Conservation (phyloP, 1,284 basidiomycete genomes). For the Ganoderma leucocontextum region DNA sequence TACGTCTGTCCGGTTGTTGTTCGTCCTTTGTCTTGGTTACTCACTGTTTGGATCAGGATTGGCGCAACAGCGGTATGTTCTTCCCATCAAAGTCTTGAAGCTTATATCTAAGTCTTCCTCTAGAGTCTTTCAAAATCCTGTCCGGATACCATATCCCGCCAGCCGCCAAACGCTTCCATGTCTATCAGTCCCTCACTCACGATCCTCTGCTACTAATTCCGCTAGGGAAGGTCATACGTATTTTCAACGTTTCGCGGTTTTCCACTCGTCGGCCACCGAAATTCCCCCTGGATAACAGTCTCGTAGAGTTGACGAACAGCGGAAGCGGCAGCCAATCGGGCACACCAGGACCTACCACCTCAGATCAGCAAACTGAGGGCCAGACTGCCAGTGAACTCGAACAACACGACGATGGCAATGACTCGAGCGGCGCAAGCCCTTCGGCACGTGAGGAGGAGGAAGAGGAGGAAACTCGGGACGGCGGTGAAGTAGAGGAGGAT, state of each 20-base stretch:
- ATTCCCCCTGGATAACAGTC: constrained; percentile 33
- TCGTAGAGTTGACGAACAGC: constrained; percentile 30
- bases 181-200: constrained; percentile 53
- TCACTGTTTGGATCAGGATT: constrained; percentile 59
- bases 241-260: constrained; percentile 60
- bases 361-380: background rate
- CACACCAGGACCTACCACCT: background rate
- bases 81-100: background rate
- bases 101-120: background rate
- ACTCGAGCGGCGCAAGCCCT: background rate
- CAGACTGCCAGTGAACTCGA: background rate
- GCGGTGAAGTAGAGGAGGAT: constrained; percentile 5
- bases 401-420: too few species aligned
- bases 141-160: constrained; percentile 56
- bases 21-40: constrained; percentile 9
- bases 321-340: constrained; percentile 4
- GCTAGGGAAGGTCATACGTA: constrained; percentile 48
- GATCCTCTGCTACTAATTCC: constrained; percentile 63
- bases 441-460: background rate
- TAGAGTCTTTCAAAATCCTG: constrained; percentile 70
- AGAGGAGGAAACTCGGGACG: constrained; percentile 11
- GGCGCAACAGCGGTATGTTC: constrained; percentile 69
- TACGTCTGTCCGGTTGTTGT: constrained; percentile 44
- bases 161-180: constrained; percentile 48
- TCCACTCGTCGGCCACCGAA: constrained; percentile 43